phyloP scores from a whole-genome alignment of 805 yeast genomes.

The Starmerella geochares region DNA sequence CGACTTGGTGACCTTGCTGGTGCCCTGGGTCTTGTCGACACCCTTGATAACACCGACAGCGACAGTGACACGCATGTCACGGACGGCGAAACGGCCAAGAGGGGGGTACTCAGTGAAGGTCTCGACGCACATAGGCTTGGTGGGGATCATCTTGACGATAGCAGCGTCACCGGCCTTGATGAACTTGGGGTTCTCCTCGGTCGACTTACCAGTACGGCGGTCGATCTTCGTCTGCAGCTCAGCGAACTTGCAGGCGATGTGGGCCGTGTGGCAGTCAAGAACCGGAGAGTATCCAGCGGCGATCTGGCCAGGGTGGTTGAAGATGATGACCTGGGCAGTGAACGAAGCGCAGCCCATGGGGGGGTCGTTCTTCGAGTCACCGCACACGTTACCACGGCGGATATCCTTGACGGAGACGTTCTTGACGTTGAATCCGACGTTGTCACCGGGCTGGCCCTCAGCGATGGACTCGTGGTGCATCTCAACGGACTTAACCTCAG shows the following conservation, averaged over 20 bases:
- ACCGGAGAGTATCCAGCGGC: constrained; percentile 88
- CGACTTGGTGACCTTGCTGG: constrained; percentile 95
- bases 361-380: constrained; percentile 85
- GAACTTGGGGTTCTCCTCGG: constrained; percentile 84
- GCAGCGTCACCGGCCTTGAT: constrained; percentile 96
- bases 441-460: constrained; percentile 85
- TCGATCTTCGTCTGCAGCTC: constrained; percentile 73
- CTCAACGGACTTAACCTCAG: constrained; percentile 82
- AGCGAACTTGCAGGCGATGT: constrained; percentile 81
- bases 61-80: constrained; percentile 99
- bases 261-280: constrained; percentile 87
- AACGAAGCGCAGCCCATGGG: constrained; percentile 70
- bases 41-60: constrained; percentile 99
- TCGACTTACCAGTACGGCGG: constrained; percentile 85
- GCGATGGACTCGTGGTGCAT: constrained; percentile 75
- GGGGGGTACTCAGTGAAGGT: constrained; percentile 92
- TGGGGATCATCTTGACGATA: constrained; percentile 76
- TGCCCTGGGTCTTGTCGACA: constrained; percentile 74
- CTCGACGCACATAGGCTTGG: constrained; percentile 93
- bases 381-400: constrained; percentile 87
- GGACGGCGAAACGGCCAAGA: constrained; percentile 95
- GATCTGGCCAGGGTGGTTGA: constrained; percentile 89
- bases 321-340: constrained; percentile 76
- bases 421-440: constrained; percentile 84
- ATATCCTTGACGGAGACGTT: constrained; percentile 80